Evolutionary conservation across 805 yeast species (phyloP).

Genomic region (Millerago galiae): DNA sequence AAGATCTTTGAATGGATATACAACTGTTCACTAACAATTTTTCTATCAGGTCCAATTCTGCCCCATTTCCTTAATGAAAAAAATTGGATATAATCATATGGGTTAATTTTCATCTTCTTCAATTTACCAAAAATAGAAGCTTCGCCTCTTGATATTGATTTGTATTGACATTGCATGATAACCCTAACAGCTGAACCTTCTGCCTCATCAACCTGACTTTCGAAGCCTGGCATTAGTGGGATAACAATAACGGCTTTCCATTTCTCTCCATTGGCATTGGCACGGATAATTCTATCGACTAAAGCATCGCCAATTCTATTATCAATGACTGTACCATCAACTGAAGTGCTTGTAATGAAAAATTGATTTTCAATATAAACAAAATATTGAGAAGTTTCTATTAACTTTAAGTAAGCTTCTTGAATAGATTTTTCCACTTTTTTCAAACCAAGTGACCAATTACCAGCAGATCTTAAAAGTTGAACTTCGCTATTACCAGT

Average conservation of each 20-base stretch:
- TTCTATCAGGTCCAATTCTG: constrained; percentile 67
- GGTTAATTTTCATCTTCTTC: constrained; percentile 72
- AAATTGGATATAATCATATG: constrained; percentile 87
- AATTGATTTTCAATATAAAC: constrained; percentile 95
- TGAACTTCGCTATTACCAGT: constrained; percentile 91
- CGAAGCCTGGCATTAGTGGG: constrained; percentile 97
- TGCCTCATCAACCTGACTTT: constrained; percentile 83
- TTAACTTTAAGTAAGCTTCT: constrained; percentile 82
- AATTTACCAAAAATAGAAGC: constrained; percentile 82
- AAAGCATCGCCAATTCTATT: constrained; percentile 94
- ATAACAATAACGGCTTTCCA: constrained; percentile 93
- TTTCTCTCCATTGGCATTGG: constrained; percentile 62
- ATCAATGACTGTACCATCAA: constrained; percentile 77
- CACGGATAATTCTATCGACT: constrained; percentile 91
- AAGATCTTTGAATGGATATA: constrained; percentile 90
- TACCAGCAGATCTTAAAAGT: constrained; percentile 78
- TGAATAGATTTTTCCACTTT: constrained; percentile 86
- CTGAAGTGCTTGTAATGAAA: constrained; percentile 81
- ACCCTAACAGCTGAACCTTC: constrained; percentile 94
- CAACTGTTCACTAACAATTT: constrained; percentile 80
- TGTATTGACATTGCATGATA: constrained; percentile 93
- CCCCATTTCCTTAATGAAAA: constrained; percentile 96
- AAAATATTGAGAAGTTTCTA: constrained; percentile 88
- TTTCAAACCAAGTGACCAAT: constrained; percentile 88
- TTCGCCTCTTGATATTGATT: constrained; percentile 87